Evolutionary conservation across 148 eudicot species (phyloP), one percentile per base, ranked within the genome.

Genomic region (Dysphania ambrosioides): DNA sequence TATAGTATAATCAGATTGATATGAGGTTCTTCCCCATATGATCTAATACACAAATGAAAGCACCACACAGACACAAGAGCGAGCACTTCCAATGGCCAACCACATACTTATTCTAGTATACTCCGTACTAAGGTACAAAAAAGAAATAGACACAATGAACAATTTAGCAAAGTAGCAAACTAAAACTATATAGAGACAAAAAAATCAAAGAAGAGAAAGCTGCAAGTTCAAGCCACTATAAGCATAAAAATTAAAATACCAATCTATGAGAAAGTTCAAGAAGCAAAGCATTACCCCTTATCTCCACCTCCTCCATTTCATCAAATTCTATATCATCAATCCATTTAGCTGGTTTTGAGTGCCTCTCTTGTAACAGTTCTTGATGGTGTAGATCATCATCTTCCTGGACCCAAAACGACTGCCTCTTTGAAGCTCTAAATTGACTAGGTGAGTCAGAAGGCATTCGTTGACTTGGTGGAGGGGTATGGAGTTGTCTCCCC

Each of bases 261-360:
- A 61, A 49, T 53, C 23, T 38, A 74, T 6, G 13, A 74, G n/a
- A 70, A 71, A 38, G 57, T 40, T 63, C 31, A 34, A 19, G 41
- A 36, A 66, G n/a, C 23, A 73, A 47, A 79, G 63, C 4, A 49
- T 72, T 76, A 80, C 83, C 83, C 35, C 80, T 80, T 80, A 80
- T 76, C 77, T 80, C 83, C 42, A 80, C 80, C 64, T 76, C 80
- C 73, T 80, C 83, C 63, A 53, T 72, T 23, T 80, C 83, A 76
- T 80, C 83, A 68, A 76, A 80, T 27, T 72, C 65, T 59, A 80
- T 72, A 36, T 76, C 77, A 60, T 72, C 72, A 49, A 36, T 72
- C 83, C 83, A 80, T 6, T 66, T 72, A 49, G 47, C 53, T 58
- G 47, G 18, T 65, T 72, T 67, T 72, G 79, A 49, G 67, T 27